phyloP scores from a whole-genome alignment of 2,329 filamentous ascomycete genomes.

The Ambrosiella beaveri region DNA sequence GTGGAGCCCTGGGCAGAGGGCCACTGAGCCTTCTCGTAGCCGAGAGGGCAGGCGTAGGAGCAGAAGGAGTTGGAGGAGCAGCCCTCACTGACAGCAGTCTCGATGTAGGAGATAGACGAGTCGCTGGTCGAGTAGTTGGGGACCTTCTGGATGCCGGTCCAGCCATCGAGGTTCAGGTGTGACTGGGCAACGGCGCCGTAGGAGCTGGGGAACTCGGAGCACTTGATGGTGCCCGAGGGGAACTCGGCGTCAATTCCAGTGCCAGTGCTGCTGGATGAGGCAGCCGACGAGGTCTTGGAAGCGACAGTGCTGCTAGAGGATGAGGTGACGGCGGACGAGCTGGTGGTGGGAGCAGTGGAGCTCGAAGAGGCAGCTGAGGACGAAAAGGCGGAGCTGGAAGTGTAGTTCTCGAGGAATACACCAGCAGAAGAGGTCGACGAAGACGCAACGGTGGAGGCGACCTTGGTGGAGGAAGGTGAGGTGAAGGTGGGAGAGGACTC shows the following conservation, averaged over 20 bases:
- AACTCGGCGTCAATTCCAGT: slow-evolving; percentile 51
- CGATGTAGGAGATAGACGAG: slow-evolving; percentile 45
- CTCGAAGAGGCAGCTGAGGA: background rate
- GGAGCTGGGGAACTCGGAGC: slow-evolving; percentile 54
- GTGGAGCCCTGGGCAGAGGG: slow-evolving; percentile 58
- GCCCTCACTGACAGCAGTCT: slow-evolving; percentile 41
- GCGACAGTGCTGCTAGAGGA: slow-evolving; percentile 29
- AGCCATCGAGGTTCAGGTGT: slow-evolving; percentile 57
- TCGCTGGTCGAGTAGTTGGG: slow-evolving; percentile 33
- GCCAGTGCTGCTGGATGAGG: slow-evolving; percentile 16
- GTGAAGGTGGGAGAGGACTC: slow-evolving; percentile 32
- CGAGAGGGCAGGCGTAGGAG: slow-evolving; percentile 82
- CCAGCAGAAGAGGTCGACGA: slow-evolving; percentile 18
- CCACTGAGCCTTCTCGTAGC: slow-evolving; percentile 89
- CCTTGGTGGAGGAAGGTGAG: slow-evolving; percentile 20
- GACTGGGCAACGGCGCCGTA: slow-evolving; percentile 61
- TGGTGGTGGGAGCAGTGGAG: background rate
- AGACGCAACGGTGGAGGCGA: slow-evolving; percentile 22
- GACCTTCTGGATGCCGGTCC: slow-evolving; percentile 58
- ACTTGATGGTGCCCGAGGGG: slow-evolving; percentile 55
- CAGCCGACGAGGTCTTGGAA: background rate
- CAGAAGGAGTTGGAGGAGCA: slow-evolving; percentile 56
- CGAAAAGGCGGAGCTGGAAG: background rate
- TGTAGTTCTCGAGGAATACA: slow-evolving; percentile 17
- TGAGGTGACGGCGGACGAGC: slow-evolving; percentile 13